Evolutionary conservation across 257 asterid species (phyloP).

Genomic region (Capsicum pubescens): DNA sequence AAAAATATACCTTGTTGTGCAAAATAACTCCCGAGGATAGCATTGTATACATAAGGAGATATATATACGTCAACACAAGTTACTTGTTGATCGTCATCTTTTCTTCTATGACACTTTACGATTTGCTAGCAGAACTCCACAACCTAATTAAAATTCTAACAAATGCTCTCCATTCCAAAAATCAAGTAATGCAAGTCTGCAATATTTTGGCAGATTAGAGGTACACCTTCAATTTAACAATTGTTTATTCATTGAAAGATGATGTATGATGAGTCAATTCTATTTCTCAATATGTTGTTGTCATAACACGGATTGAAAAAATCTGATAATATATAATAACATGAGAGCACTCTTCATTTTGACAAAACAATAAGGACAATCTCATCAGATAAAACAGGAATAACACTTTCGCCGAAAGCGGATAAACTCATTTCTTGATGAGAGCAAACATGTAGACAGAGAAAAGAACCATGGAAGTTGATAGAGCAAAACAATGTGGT

Average conservation of each 20-base stretch:
- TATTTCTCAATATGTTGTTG: conserved; percentile 11
- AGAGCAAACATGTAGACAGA: not conserved
- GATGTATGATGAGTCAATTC: not conserved
- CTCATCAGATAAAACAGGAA: conserved; percentile 12
- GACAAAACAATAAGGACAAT: not conserved
- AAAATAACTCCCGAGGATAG: conserved; percentile 93
- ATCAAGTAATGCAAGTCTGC: not conserved
- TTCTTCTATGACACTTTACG: conserved; percentile 12
- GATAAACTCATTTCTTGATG: not conserved
- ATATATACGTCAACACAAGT: conserved; percentile 82
- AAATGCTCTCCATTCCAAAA: conserved; percentile 12
- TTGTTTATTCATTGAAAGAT: conserved; percentile 13
- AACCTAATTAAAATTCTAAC: not conserved
- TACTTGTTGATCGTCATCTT: conserved; percentile 74
- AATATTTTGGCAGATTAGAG: conserved; percentile 3
- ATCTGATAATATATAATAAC: not conserved
- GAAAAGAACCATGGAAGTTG: not conserved
- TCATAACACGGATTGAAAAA: not conserved
- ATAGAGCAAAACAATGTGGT: no score
- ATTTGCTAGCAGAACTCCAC: not conserved
- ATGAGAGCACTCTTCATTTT: conserved; percentile 15
- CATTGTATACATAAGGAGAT: conserved; percentile 72
- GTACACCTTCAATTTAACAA: not conserved
- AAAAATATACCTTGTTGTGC: conserved; percentile 78
- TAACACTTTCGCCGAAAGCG: not conserved